Evolutionary conservation across 331 rosid genomes (phyloP), one percentile per base, ranked within the genome.

Genomic region (Acacia pycnantha): DNA sequence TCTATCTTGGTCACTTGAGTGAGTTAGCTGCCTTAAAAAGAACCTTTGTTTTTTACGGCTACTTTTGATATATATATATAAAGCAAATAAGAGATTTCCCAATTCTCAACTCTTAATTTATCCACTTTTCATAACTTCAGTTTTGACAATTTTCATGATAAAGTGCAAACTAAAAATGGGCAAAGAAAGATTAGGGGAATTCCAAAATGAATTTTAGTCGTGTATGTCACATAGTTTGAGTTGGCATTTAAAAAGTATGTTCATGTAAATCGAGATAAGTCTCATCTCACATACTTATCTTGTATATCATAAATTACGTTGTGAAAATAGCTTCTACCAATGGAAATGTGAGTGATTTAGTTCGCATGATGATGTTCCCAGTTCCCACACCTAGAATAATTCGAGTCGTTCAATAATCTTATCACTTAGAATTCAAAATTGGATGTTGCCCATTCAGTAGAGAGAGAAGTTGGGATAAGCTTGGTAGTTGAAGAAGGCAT

Each of bases 381-480:
- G 18, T 47, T 51, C 22, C 58, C 58, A 19, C 5, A 18, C 24
- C n/a, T 51, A 51, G 15, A 47, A 13, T 15, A 66, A 66, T 66
- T 66, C 53, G 31, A 9, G 53, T 12, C 4, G 14, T 31, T 24
- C 19, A 24, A 4, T n/a, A 31, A 56, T 54, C 31, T 69, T 69
- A 44, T 69, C 54, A 11, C 69, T 50, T 29, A 26, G 2, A 47
- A 47, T 47, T 47, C 40, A 37, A 40, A 40, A 31, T 12, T 77
- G 51, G 33, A 67, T 31, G 76, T 26, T 27, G 41, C 24, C 59
- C 11, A 24, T 24, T 51, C n/a, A 51, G 58, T 16, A 51, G 58
- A 18, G 76, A 76, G 40, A 27, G 10, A 76, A 58, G n/a, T 21
- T 10, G 69, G 48, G 59, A 66, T 48, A 65, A 67, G 73, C 54